Evolutionary conservation across 179 eudicot species (phyloP), one percentile per base, ranked within the genome.

Genomic region (Patellifolia procumbens): DNA sequence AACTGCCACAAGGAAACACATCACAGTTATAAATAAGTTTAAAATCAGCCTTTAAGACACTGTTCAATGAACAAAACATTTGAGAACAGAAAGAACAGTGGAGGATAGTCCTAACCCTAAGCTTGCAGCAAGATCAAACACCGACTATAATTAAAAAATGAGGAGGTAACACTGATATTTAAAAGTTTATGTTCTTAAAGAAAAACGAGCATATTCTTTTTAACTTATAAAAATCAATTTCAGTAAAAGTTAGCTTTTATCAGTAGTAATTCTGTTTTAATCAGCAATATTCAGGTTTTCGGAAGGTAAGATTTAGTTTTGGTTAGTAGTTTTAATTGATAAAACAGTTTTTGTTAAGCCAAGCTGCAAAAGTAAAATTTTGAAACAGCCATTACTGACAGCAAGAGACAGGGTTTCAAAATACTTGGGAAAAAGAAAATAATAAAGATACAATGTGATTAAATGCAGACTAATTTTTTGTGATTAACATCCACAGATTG

Each of bases 1-100:
- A 82, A 87, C 97, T 91, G 91, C 86, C 86, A 51, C 55, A 74
- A 60, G 37, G 35, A 48, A 11, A 48, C 59, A 70, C 31, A 67
- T 34, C 45, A 71, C 55, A 48, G 43, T 81, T 71, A 68, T 64
- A 59, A 37, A 29, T 2, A 17, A 8, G 43, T 9, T 39, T 39
- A 39, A 39, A 39, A 39, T 39, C 43, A 5, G 43, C 43, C 43
- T 39, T 39, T 39, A 39, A 39, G 43, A 39, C 8, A 39, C 6
- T 5, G 43, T 7, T 39, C 2, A 39, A 39, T 1, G 16, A 22
- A 20, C 4, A 37, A 35, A 20, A 7, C 29, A 35, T 63, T 6
- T 34, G 13, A 63, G 34, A 32, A 32, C 5, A 63, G 45, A 34
- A 63, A 19, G 39, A 61, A 31, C 42, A 61, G 39, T 1, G 32